These are phyloP conservation scores for Diutina siamensis DNA, from an alignment of 1,139 yeast species.

Conservation along the genomic window DNA sequence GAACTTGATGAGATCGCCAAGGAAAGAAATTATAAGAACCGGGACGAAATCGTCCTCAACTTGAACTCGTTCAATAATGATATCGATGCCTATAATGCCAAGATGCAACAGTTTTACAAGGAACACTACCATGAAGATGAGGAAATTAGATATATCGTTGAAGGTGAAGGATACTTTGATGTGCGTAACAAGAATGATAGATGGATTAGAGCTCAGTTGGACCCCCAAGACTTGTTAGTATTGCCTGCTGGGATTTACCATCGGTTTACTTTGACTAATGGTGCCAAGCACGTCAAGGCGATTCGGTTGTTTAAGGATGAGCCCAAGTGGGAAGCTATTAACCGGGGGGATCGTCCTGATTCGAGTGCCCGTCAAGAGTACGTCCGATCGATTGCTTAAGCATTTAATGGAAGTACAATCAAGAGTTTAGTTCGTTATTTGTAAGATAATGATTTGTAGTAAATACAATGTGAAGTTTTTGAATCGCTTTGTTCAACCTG, in stretches of 20 bases:
- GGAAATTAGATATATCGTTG: constrained; percentile 82
- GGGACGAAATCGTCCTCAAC: constrained; percentile 60
- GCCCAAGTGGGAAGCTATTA: constrained; percentile 91
- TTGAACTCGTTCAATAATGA: constrained; percentile 56
- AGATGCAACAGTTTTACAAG: constrained; percentile 60
- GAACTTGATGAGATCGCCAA: constrained; percentile 58
- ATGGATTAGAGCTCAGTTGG: constrained; percentile 72
- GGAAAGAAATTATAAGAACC: constrained; percentile 64
- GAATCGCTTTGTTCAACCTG: no score
- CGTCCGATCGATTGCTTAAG: constrained; percentile 19
- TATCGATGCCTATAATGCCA: constrained; percentile 44
- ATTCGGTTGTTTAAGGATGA: constrained; percentile 83
- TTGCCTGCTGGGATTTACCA: constrained; percentile 92
- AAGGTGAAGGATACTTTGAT: constrained; percentile 89
- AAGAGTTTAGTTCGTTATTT: no score
- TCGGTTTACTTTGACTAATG: constrained; percentile 64
- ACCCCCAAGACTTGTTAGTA: constrained; percentile 55
- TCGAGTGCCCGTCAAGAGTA: constrained; percentile 24
- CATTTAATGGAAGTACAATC: no score
- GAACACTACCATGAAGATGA: constrained; percentile 97
- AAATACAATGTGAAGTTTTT: no score
- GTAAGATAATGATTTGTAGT: no score
- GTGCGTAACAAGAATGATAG: constrained; percentile 56
- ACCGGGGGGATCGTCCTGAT: constrained; percentile 32
- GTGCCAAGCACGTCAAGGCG: constrained; percentile 56